Base-by-base conservation (phyloP, 768 basidiomycete species). In the Piloderma croceum region DNA sequence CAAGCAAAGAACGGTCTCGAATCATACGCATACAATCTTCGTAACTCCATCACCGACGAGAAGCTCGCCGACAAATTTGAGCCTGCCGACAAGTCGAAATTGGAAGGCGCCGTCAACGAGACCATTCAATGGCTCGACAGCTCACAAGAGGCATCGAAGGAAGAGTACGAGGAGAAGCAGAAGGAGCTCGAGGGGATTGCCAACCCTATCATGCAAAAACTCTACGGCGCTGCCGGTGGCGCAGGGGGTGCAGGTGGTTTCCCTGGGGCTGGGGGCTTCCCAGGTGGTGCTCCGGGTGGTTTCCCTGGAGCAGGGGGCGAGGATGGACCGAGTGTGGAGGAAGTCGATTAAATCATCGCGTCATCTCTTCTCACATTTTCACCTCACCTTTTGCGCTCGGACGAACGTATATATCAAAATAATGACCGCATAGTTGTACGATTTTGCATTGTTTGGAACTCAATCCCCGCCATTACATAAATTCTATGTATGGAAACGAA, bases 1-100 rank as follows among this genome's bases (percentile, higher is more conserved):
- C 56, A 73, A 27, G 54, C 91, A 52, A 94, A 94, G 83, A 98
- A 97, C 67, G 79, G 71, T 33, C 77, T 97, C 57, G 93, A 98
- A 67, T 90, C 90, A 0, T 97, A 93, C 61, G 62, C 91, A 5
- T 97, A 94, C 79, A 93, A 91, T 69, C 81, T 98, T 42, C 86
- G 90, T 51, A 89, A 93, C 71, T 85, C 90, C 17, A 62, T 94
- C 43, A 74, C 60, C 43, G 89, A 91, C 60, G 88, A 90, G 59
- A 83, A 90, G 63, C 78, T 94, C 41, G 76, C 86, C 31, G 76
- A 72, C 73, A 94, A 93, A 68, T 86, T 96, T 60, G 87, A 94
- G 1, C 51, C 85, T 10, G 79, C 71, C 13, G 90, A 92, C 77
- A 90, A 91, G 75, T 51, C 74, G 50, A 88, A 89, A 64, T 79